Evolutionary conservation across 371 early-diverging fungal genomes (phyloP).

Genomic region (Smittium mucronatum): DNA sequence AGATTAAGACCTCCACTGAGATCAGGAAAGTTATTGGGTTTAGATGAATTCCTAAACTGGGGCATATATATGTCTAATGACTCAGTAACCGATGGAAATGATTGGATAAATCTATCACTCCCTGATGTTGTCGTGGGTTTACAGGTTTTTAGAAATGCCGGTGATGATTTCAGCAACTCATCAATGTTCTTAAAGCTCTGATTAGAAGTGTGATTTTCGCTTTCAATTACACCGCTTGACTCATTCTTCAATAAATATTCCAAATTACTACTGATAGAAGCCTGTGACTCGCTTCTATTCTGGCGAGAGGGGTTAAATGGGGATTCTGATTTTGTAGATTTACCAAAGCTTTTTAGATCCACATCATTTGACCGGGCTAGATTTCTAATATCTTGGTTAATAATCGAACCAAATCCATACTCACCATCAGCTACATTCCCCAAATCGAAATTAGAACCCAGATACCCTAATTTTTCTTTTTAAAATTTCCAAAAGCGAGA

Average conservation of each 20-base stretch:
- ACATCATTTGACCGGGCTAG: not conserved
- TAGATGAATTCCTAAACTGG: not conserved
- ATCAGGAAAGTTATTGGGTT: not conserved
- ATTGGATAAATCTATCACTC: not conserved
- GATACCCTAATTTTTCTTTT: not conserved
- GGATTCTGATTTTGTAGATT: not conserved
- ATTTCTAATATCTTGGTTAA: not conserved
- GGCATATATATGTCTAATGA: not conserved
- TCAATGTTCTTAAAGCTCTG: not conserved
- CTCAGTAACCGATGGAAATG: not conserved
- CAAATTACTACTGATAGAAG: not conserved
- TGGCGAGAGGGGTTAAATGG: not conserved
- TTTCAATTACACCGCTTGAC: no score
- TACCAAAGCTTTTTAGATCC: not conserved
- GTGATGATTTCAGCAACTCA: not conserved
- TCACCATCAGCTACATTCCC: not conserved
- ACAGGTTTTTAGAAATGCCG: not conserved
- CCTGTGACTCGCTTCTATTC: not conserved
- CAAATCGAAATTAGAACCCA: not conserved
- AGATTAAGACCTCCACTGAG: not conserved
- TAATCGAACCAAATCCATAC: not conserved
- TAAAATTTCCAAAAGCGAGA: no score
- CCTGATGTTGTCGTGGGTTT: not conserved
- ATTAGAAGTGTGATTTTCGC: no score
- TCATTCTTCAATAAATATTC: not conserved